Conservation (phyloP, 2,329 filamentous ascomycete species). For the Xylariaceae sp. region DNA sequence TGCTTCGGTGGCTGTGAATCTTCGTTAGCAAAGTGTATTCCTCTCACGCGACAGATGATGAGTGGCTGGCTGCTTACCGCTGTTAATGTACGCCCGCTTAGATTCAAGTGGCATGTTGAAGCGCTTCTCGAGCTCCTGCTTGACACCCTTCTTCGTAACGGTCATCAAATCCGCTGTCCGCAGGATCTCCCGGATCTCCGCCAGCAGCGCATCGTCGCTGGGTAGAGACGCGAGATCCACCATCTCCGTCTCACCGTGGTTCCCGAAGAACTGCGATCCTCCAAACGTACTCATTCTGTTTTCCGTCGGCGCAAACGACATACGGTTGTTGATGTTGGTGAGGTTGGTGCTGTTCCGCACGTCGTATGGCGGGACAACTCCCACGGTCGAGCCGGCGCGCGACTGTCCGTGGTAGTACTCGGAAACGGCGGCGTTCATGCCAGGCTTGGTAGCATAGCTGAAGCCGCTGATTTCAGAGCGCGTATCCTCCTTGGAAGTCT, state of each 20-base stretch:
- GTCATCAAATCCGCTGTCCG: conserved; percentile 92
- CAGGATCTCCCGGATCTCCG: conserved; percentile 92
- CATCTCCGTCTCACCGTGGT: conserved; percentile 65
- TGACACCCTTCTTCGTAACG: conserved; percentile 98
- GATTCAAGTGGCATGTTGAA: conserved; percentile 83
- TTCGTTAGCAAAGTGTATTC: conserved; percentile 27
- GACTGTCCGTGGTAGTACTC: conserved; percentile 60
- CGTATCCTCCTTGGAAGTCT: conserved; percentile 74
- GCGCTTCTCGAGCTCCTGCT: conserved; percentile 82
- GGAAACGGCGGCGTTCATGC: conserved; percentile 48
- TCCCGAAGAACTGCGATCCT: conserved; percentile 53
- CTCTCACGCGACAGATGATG: background rate
- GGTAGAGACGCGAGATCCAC: conserved; percentile 70
- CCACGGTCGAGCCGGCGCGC: conserved; percentile 52
- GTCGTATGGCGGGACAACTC: conserved; percentile 42
- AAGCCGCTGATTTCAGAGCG: conserved; percentile 87
- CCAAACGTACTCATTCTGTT: conserved; percentile 59
- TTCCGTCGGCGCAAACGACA: conserved; percentile 76
- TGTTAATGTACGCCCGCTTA: conserved; percentile 90
- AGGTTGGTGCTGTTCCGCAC: conserved; percentile 41
- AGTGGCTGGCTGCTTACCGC: conserved; percentile 55
- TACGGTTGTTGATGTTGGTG: conserved; percentile 56
- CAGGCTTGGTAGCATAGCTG: conserved; percentile 86
- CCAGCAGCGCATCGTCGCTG: conserved; percentile 80
- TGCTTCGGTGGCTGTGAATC: conserved; percentile 62